Evolutionary conservation across 1,284 basidiomycete species (phyloP).

Genomic region (Polyporus tsugae): DNA sequence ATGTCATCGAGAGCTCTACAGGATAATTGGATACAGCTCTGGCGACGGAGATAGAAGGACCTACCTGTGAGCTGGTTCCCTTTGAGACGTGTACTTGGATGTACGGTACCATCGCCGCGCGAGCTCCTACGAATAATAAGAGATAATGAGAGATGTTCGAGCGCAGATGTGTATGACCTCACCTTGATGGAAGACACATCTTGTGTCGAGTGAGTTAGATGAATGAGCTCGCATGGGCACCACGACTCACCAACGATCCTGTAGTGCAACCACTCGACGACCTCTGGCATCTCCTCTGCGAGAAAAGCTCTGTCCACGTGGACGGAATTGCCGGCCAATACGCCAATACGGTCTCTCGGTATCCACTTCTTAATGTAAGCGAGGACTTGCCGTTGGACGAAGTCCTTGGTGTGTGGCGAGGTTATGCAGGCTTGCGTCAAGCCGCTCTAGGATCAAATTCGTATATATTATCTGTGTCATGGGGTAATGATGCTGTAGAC

Average conservation of each 20-base stretch:
- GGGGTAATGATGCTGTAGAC: conserved; percentile 30
- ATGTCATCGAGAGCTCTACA: conserved; percentile 83
- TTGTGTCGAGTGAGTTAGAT: conserved; percentile 36
- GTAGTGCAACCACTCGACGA: conserved; percentile 81
- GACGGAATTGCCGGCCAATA: conserved; percentile 85
- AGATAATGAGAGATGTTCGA: neutral
- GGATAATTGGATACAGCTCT: neutral
- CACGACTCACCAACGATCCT: conserved; percentile 46
- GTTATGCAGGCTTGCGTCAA: conserved; percentile 73
- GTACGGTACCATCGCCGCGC: conserved; percentile 75
- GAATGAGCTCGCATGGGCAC: conserved; percentile 13
- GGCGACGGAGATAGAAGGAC: conserved; percentile 19
- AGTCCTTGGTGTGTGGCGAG: conserved; percentile 63
- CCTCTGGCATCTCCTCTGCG: conserved; percentile 76
- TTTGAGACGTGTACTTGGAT: conserved; percentile 36
- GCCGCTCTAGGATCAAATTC: conserved; percentile 61
- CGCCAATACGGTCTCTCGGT: conserved; percentile 63
- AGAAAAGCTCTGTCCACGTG: conserved; percentile 83
- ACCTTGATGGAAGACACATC: conserved; percentile 88
- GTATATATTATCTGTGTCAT: neutral
- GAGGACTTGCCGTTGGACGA: conserved; percentile 67
- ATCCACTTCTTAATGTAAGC: conserved; percentile 80
- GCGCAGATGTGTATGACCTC: conserved; percentile 2
- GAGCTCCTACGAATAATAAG: conserved; percentile 70
- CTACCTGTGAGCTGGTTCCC: conserved; percentile 60